Percentiles rank a stretch among this genome's conserved stretches.
Evolutionary conservation across 208 protist genomes (phyloP).

Genomic region (Leishmania major): DNA sequence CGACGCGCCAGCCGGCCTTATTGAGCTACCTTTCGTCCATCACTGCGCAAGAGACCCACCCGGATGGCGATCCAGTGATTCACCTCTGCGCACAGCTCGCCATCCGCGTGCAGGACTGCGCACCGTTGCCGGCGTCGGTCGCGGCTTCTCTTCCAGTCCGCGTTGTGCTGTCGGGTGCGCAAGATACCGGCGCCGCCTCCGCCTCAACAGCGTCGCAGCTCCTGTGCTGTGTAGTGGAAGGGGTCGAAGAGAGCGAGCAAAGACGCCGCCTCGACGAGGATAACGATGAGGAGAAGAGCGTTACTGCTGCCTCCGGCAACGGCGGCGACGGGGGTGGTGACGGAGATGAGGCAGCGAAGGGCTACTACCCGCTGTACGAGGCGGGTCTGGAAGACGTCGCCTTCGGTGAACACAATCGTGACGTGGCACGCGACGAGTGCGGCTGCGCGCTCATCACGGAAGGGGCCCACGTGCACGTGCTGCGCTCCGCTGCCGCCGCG

Average conservation of each 20-base stretch:
- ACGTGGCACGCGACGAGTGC: slow-evolving; percentile 1
- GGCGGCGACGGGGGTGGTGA: neutral
- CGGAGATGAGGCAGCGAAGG: too few relatives aligned
- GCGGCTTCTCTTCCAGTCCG: neutral
- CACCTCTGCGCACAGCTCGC: slow-evolving; percentile 4
- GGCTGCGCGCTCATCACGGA: slow-evolving; percentile 6
- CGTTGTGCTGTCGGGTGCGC: neutral
- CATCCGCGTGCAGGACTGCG: neutral
- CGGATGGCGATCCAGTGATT: neutral
- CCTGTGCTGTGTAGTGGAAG: slow-evolving; percentile 24
- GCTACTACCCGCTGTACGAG: slow-evolving; percentile 1
- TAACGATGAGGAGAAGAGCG: neutral
- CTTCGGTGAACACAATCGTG: neutral
- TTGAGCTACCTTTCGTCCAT: neutral
- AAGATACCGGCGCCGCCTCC: neutral
- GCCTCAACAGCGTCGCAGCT: neutral
- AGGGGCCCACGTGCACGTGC: neutral
- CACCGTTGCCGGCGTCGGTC: neutral
- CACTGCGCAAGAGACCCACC: neutral
- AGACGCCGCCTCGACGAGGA: neutral
- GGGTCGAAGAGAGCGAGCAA: neutral
- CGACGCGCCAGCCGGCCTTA: slow-evolving; percentile 27
- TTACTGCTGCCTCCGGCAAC: neutral
- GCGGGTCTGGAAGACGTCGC: neutral
- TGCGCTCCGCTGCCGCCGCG: neutral